Base-by-base conservation (phyloP, 169 alveolate genomes). In the Eimeria praecox region DNA sequence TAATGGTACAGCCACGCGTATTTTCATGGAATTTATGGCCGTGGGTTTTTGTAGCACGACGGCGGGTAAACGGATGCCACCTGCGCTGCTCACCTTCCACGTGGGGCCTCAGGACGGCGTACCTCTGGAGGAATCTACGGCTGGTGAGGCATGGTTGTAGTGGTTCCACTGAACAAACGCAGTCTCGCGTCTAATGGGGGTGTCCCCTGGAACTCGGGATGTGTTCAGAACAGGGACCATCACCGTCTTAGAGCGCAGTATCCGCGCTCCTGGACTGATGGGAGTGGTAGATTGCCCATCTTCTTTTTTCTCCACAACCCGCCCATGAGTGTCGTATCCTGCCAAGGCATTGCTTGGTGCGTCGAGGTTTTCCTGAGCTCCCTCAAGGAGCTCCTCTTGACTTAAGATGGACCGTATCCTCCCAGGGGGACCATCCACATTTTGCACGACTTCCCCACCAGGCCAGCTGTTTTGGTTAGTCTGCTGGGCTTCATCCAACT, bases 61-160 rank as follows among this genome's bases (percentile, higher is more conserved):
- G n/a, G 59, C 78, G 49, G 69, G 56, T 33, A 54, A 56, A 38
- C 75, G 52, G 59, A 80, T 85, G 92, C 92, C 92, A 54, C 92
- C 92, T 56, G 75, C 75, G 71, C 92, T 85, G 92, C 92, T 85
- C 75, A 85, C 92, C 92, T 85, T 54, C 69, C 75, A 85, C 78
- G 92, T 35, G 92, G 91, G 56, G 92, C 92, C 78, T 85, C 92
- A 85, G 56, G 78, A 38, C 92, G 92, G 92, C 92, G 92, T 85
- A 85, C 92, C 92, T 85, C 92, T 85, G 92, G 92, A 35, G 56
- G 77, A 56, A 35, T 85, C 92, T 85, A 30, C 75, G 35, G 49
- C n/a, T 54, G 75, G 56, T 85, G 71, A 35, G 69, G 54, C 54
- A 2, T 35, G 54, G 56, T 52, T 24, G 52, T 38, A 64, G 33